Conservation (phyloP, 2,329 filamentous ascomycete genomes). For the Colletotrichum spaethianum region DNA sequence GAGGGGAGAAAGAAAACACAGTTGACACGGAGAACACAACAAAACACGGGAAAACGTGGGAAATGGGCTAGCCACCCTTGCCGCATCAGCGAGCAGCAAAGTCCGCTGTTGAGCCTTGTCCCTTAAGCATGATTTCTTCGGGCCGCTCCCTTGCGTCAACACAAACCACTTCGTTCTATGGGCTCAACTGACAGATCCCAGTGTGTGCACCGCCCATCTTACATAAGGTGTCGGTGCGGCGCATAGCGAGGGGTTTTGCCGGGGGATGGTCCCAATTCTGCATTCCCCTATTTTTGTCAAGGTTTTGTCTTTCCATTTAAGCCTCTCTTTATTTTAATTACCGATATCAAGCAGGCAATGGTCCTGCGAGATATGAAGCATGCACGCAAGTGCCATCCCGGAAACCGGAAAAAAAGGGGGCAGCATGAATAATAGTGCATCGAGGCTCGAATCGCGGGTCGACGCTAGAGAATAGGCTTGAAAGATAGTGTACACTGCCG, state of each 20-base stretch:
- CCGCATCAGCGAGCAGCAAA: not conserved
- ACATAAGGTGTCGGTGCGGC: conserved; percentile 30
- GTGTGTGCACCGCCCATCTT: conserved; percentile 19
- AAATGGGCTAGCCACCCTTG: not conserved
- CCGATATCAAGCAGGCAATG: not conserved
- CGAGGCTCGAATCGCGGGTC: not conserved
- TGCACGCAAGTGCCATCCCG: not conserved
- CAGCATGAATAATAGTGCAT: not conserved
- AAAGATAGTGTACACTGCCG: not conserved
- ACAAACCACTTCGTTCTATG: conserved; percentile 17
- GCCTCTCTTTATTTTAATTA: not conserved
- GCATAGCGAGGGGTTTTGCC: not conserved
- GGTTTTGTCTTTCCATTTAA: not conserved
- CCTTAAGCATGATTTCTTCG: not conserved
- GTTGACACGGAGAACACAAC: not conserved
- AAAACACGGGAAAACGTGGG: not conserved
- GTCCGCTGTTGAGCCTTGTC: not conserved
- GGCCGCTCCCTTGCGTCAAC: conserved; percentile 19
- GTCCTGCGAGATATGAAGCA: not conserved
- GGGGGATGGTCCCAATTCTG: conserved; percentile 1
- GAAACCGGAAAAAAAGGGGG: conserved; percentile 1
- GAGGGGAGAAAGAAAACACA: not conserved
- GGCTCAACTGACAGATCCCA: conserved; percentile 14
- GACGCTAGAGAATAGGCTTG: not conserved
- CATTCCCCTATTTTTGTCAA: not conserved